Evolutionary conservation across 805 yeast species (phyloP).

Genomic region (Candida easanensis): DNA sequence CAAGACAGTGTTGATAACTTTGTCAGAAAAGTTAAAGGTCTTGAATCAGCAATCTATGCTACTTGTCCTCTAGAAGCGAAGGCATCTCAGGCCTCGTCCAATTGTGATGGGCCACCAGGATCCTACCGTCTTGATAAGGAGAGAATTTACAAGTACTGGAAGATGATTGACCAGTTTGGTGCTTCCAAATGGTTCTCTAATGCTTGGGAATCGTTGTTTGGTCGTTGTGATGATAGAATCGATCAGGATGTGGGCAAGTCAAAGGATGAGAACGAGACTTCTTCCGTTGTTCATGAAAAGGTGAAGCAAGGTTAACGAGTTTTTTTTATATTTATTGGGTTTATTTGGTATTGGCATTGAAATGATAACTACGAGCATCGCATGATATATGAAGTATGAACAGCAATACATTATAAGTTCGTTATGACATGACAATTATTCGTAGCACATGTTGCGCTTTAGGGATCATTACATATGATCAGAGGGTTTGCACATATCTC

Average conservation of each 20-base stretch:
- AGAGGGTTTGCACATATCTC: not conserved
- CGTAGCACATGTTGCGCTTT: not conserved
- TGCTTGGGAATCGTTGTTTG: not conserved
- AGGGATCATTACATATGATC: no score
- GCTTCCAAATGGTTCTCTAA: slow-evolving; percentile 9
- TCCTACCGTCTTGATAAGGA: slow-evolving; percentile 7
- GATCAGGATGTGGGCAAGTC: not conserved
- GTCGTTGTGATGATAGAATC: not conserved
- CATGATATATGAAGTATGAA: not conserved
- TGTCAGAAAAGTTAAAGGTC: slow-evolving; percentile 32
- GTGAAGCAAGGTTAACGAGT: slow-evolving; percentile 4
- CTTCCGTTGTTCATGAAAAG: slow-evolving; percentile 5
- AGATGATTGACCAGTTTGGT: slow-evolving; percentile 14
- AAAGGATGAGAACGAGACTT: not conserved
- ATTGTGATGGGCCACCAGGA: not conserved
- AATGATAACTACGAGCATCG: no score
- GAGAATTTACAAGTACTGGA: slow-evolving; percentile 13
- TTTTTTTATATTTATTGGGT: not conserved
- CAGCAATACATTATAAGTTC: not conserved
- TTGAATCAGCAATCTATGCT: slow-evolving; percentile 28
- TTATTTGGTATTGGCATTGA: not conserved
- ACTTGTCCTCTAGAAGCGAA: slow-evolving; percentile 2
- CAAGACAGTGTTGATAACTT: slow-evolving; percentile 55
- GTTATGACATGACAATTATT: not conserved
- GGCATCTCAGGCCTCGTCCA: not conserved